Conservation (phyloP, 768 basidiomycete genomes). For the Neoboletus magnificus region DNA sequence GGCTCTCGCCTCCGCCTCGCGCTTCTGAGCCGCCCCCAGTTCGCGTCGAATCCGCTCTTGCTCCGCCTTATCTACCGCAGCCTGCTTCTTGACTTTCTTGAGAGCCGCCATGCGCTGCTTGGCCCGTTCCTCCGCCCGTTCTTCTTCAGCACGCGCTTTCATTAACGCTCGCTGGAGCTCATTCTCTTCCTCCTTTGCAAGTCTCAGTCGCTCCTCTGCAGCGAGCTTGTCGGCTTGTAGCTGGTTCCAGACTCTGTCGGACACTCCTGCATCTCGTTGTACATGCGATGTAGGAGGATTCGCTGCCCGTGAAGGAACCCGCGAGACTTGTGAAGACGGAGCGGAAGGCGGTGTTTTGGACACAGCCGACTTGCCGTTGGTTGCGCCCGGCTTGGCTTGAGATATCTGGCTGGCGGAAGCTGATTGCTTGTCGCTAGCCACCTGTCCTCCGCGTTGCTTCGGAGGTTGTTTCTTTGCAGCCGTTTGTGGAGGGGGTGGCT, state of each 20-base stretch:
- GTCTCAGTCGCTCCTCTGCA: constrained; percentile 17
- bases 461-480: constrained; percentile 7
- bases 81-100: constrained; percentile 18
- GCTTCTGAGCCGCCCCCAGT: constrained; percentile 25
- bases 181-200: constrained; percentile 16
- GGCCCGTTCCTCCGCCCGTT: constrained; percentile 23
- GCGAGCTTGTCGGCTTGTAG: constrained; percentile 39
- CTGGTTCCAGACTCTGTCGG: constrained; percentile 49
- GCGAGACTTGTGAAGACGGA: neutral
- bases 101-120: constrained; percentile 18
- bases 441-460: neutral
- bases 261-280: constrained; percentile 49
- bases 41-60: constrained; percentile 23
- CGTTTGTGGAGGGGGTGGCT: constrained; percentile 10
- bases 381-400: neutral
- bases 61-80: constrained; percentile 16
- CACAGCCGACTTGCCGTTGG: neutral
- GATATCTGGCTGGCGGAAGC: constrained; percentile 2
- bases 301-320: neutral
- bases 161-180: constrained; percentile 17
- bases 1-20: constrained; percentile 19
- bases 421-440: neutral
- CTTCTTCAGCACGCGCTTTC: constrained; percentile 16
- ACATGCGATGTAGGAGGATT: neutral
- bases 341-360: neutral